Evolutionary conservation across 192 early-diverging fungal genomes (phyloP), one percentile per base, ranked within the genome.

Genomic region (Coemansia sp.): DNA sequence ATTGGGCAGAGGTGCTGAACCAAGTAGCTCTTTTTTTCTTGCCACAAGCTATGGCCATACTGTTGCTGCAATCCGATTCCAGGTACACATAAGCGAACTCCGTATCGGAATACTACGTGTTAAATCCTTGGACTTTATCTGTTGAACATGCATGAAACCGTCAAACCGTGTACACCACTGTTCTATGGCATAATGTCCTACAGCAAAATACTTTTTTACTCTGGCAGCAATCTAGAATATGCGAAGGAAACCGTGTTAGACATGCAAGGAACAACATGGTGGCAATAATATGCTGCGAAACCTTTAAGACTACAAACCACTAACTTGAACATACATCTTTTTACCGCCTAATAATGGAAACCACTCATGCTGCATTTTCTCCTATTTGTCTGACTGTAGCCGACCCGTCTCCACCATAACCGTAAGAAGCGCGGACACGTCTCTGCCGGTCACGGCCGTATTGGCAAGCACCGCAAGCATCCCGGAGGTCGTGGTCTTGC

Each of bases 381-480:
- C 46, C 59, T 41, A 41, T 42, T 48, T 32, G 8, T 47, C 49
- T 6, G 6, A n/a, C 9, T 77, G 61, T 82, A 82, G 84, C 84
- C 84, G 84, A 85, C 84, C 70, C 78, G 84, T 78, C 65, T 73
- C 71, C 64, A 61, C 59, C 76, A 85, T 76, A 81, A 63, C 64
- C 84, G 84, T 68, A 99, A 99, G 91, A 90, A 91, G 90, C 91
- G 97, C 79, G 97, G 97, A 76, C 96, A 99, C 90, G 97, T 99
- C 75, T 97, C 95, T 69, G 94, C 95, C 88, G 97, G 97, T 88
- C 96, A 99, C 91, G 97, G 97, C 90, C 95, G 97, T 89, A 89
- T 99, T 81, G 95, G 94, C 61, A 99, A 99, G 90, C 96, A 99
- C 91, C 88, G 96, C 73, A 99, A 99, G 91, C 97, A 99, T 85